phyloP scores from a whole-genome alignment of 495 filamentous ascomycete genomes.

The Cryomyces minteri region DNA sequence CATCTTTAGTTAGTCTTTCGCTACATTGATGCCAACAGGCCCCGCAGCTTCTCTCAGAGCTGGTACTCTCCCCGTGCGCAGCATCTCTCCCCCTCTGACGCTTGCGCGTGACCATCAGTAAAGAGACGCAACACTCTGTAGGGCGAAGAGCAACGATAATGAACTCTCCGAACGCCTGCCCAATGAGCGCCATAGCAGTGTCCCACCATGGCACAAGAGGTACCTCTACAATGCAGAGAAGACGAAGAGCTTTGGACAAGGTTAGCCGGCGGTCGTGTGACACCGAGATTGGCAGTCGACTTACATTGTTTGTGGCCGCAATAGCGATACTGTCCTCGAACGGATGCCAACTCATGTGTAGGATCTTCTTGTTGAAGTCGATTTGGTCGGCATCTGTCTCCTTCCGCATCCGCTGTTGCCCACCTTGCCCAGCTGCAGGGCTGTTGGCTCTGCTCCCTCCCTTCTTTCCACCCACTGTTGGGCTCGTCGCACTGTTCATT shows the following conservation, averaged over 20 bases:
- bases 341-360: conserved; percentile 99
- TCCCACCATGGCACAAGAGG: no score
- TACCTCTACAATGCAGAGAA: conserved; percentile 76
- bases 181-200: no score
- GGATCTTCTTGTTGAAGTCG: conserved; percentile 99
- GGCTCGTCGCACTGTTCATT: conserved; percentile 63
- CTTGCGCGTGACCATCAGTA: no score
- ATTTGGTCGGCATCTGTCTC: conserved; percentile 99
- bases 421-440: conserved; percentile 55
- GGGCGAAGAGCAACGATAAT: no score
- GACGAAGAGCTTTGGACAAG: conserved; percentile 63
- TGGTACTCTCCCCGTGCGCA: no score
- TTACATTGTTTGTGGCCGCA: conserved; percentile 97
- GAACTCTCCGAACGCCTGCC: no score
- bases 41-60: no score
- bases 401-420: conserved; percentile 88
- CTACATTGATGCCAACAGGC: no score
- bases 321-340: conserved; percentile 99
- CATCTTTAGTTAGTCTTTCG: no score
- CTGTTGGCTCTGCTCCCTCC: conserved; percentile 66
- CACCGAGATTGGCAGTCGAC: conserved; percentile 16
- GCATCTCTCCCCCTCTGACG: no score
- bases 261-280: conserved; percentile 11
- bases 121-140: no score
- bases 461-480: conserved; percentile 57